Conservation (phyloP, 106 monocot genomes). For the Posidonia australis region DNA sequence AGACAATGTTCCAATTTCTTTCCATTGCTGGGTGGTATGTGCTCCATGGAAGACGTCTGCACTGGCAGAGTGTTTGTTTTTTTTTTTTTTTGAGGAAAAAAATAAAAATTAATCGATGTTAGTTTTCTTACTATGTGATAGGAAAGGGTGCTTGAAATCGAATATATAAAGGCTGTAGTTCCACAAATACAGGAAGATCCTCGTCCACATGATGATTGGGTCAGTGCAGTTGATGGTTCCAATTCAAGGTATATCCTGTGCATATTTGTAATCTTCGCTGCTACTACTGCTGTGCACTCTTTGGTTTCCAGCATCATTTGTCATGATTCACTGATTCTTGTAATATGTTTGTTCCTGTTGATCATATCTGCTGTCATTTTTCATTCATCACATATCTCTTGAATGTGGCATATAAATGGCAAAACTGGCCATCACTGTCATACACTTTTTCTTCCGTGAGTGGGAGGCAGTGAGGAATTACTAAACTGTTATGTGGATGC, state of each 20-base stretch:
- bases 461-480: too few species aligned
- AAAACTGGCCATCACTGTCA: too few species aligned
- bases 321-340: too few species aligned
- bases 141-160: constrained; percentile 87
- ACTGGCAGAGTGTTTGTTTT: not conserved
- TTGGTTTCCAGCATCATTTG: too few species aligned
- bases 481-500: too few species aligned
- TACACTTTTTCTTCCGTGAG: too few species aligned
- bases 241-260: constrained; percentile 34
- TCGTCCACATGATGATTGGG: constrained; percentile 85
- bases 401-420: too few species aligned
- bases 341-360: too few species aligned
- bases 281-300: too few species aligned
- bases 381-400: too few species aligned
- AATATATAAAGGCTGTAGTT: constrained; percentile 62
- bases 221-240: constrained; percentile 85
- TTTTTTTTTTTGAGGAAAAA: not conserved
- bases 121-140: constrained; percentile 11
- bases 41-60: not conserved
- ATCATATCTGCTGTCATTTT: too few species aligned
- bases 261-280: too few species aligned
- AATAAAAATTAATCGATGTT: not conserved
- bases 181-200: constrained; percentile 64
- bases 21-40: not conserved
- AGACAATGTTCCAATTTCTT: not conserved